Conservation (phyloP, 768 basidiomycete genomes). For the Tulasnella sp. region DNA sequence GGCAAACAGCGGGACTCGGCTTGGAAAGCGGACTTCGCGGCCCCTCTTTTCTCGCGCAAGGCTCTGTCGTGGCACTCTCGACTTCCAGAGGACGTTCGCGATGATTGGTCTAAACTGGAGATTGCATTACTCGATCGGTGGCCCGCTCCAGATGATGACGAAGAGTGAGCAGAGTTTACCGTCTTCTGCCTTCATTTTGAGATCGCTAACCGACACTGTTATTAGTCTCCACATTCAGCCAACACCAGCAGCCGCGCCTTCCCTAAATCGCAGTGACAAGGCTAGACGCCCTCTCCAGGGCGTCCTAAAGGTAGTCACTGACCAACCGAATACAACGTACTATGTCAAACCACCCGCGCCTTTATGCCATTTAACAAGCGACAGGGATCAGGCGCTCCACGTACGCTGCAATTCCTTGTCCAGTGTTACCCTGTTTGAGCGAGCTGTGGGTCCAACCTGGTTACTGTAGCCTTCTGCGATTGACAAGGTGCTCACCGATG, state of each 20-base stretch:
- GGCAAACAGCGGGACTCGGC: neutral
- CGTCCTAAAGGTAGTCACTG: neutral
- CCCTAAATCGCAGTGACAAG: neutral
- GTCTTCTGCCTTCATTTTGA: neutral
- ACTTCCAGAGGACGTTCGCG: neutral
- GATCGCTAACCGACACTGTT: neutral
- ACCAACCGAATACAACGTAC: neutral
- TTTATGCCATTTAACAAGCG: neutral
- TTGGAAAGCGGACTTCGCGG: neutral
- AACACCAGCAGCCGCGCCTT: neutral
- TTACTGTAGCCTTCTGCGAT: neutral
- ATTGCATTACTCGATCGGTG: neutral
- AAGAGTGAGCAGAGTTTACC: neutral
- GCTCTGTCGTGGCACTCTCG: neutral
- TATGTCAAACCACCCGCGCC: neutral
- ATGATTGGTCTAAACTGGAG: neutral
- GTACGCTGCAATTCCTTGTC: neutral
- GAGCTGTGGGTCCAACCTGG: neutral
- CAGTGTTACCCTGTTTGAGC: neutral
- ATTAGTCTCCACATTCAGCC: neutral
- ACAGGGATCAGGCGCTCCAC: neutral
- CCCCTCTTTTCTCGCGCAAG: neutral
- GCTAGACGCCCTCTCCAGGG: neutral
- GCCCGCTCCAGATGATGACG: neutral
- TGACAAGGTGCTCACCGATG: neutral